A percentile compares a stretch with the other conserved stretches of the same genome.
Conservation (phyloP, 495 filamentous ascomycete species). For the Podospora pseudoanserina region DNA sequence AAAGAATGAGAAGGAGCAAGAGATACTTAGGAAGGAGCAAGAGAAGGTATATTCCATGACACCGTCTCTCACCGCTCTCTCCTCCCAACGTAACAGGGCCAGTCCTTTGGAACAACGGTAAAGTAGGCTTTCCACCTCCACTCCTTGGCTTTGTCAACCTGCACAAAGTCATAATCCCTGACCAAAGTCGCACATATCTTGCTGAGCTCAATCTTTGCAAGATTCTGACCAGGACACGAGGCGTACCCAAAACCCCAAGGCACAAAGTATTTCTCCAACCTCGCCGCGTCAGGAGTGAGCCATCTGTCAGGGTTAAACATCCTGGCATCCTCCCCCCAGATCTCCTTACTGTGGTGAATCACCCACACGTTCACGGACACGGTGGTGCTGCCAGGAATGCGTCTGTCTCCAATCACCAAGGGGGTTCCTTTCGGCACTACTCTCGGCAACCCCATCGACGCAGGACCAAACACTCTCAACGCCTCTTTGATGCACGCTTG, state of each 20-base stretch:
- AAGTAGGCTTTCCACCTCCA: slow-evolving; percentile 45
- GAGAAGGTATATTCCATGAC: too few species aligned
- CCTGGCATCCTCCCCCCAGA: slow-evolving; percentile 42
- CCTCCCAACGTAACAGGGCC: slow-evolving; percentile 33
- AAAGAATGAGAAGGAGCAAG: too few species aligned
- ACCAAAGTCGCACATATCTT: slow-evolving; percentile 45
- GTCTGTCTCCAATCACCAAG: slow-evolving; percentile 22
- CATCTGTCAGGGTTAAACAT: slow-evolving; percentile 44
- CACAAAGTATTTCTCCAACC: slow-evolving; percentile 36
- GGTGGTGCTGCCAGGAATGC: slow-evolving; percentile 29
- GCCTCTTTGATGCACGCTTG: slow-evolving; percentile 56
- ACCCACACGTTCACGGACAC: slow-evolving; percentile 46
- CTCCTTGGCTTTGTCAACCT: slow-evolving; percentile 40
- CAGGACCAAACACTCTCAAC: slow-evolving; percentile 54
- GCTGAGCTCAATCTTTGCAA: slow-evolving; percentile 46
- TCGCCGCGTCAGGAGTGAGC: slow-evolving; percentile 29
- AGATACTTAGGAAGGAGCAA: too few species aligned
- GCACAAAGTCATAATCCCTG: slow-evolving; percentile 44
- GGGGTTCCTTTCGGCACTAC: slow-evolving; percentile 48
- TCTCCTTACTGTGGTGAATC: slow-evolving; percentile 36
- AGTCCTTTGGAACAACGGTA: slow-evolving; percentile 36
- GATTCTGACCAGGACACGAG: slow-evolving; percentile 42
- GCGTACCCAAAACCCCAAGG: slow-evolving; percentile 45
- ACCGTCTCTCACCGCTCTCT: not conserved
- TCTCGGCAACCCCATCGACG: slow-evolving; percentile 47